Percentiles rank a stretch among this genome's conserved stretches.
These are phyloP conservation scores for Fraxinus floribunda DNA, from an alignment of 305 asterid genomes.

Conservation along the genomic window DNA sequence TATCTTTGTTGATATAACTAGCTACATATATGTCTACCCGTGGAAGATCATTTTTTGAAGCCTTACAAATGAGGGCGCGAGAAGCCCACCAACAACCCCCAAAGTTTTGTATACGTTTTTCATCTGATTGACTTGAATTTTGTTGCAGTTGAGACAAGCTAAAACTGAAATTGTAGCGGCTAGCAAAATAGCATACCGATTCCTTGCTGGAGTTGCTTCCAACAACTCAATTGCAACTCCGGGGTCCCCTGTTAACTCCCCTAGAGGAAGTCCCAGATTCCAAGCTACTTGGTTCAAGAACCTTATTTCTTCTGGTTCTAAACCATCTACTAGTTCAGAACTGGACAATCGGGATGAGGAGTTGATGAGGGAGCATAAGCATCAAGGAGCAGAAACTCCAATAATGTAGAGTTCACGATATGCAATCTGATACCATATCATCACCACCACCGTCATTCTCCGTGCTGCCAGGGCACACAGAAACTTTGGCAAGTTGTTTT, in stretches of 20 bases:
- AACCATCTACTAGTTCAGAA: slow-evolving; percentile 66
- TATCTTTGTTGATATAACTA: neutral
- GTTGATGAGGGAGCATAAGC: slow-evolving; percentile 31
- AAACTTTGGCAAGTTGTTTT: slow-evolving; percentile 9
- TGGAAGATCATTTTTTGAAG: neutral
- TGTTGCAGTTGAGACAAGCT: slow-evolving; percentile 95
- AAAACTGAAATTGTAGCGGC: slow-evolving; percentile 89
- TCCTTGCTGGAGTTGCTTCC: slow-evolving; percentile 63
- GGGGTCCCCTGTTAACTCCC: slow-evolving; percentile 44
- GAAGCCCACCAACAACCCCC: neutral
- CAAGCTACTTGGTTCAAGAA: slow-evolving; percentile 69
- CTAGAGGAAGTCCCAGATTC: slow-evolving; percentile 40
- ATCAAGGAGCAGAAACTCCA: slow-evolving; percentile 23
- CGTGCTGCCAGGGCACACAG: neutral
- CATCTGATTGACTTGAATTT: neutral
- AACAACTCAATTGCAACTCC: slow-evolving; percentile 40
- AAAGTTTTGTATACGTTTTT: neutral
- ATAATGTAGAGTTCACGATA: slow-evolving; percentile 27
- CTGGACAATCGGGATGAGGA: slow-evolving; percentile 41
- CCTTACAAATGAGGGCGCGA: neutral
- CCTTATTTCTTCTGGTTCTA: slow-evolving; percentile 54
- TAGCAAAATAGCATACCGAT: slow-evolving; percentile 86
- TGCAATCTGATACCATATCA: slow-evolving; percentile 1
- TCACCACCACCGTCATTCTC: neutral
- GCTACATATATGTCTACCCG: neutral